phyloP scores from a whole-genome alignment of 2,329 filamentous ascomycete species.

The Boeremia lycopersici region DNA sequence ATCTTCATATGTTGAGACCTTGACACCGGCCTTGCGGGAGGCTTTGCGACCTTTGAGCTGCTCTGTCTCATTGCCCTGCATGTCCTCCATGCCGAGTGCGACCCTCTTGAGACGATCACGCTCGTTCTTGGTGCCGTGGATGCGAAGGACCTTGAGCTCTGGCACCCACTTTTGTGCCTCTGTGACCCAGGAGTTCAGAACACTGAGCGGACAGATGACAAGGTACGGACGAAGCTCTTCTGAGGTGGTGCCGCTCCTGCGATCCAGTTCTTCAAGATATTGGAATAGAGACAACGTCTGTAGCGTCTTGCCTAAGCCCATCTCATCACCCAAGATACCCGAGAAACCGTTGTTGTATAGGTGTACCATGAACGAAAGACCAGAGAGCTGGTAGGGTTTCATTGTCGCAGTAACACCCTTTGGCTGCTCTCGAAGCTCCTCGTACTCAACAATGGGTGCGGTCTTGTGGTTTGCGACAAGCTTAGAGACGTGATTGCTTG shows the following conservation, averaged over 20 bases:
- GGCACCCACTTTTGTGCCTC: conserved; percentile 99
- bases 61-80: conserved; percentile 57
- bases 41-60: conserved; percentile 90
- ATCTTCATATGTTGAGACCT: conserved; percentile 37
- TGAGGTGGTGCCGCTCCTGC: conserved; percentile 46
- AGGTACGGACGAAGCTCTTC: conserved; percentile 86
- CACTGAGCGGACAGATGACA: conserved; percentile 95
- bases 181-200: conserved; percentile 95
- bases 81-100: conserved; percentile 53
- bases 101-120: conserved; percentile 73
- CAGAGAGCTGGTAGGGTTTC: conserved; percentile 98
- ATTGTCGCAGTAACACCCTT: conserved; percentile 60
- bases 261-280: conserved; percentile 92
- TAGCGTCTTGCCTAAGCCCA: conserved; percentile 99
- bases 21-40: conserved; percentile 73
- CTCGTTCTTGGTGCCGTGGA: conserved; percentile 86
- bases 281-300: conserved; percentile 97
- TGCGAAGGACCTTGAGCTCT: conserved; percentile 81
- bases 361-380: conserved; percentile 97
- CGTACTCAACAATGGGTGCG: conserved; percentile 47
- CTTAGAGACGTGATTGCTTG: conserved; percentile 51
- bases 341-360: conserved; percentile 99
- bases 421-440: conserved; percentile 52
- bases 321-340: conserved; percentile 96
- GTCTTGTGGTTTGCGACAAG: conserved; percentile 34